phyloP scores from a whole-genome alignment of 2,329 filamentous ascomycete species.

The Nemania sp. region DNA sequence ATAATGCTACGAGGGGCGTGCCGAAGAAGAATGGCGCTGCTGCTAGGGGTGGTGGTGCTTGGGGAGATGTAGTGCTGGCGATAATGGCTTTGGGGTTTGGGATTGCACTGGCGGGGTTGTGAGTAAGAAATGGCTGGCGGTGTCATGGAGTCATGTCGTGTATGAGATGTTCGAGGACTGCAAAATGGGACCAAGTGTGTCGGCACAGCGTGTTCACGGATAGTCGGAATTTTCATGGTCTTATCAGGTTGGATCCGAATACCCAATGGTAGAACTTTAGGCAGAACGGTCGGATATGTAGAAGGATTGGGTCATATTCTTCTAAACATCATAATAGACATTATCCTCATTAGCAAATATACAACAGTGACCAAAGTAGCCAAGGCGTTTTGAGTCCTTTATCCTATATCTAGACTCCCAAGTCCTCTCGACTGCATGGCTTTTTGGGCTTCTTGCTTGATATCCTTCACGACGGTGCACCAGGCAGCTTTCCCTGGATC shows the following conservation, averaged over 20 bases:
- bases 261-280: background rate
- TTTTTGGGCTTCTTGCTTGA: constrained; percentile 56
- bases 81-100: background rate
- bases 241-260: background rate
- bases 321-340: constrained; percentile 5
- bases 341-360: constrained; percentile 6
- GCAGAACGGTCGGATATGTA: background rate
- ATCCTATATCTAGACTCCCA: constrained; percentile 53
- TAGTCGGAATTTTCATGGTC: background rate
- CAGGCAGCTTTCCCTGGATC: constrained; percentile 48
- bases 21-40: background rate
- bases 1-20: constrained; percentile 33
- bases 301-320: background rate
- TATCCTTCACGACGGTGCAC: constrained; percentile 47
- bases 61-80: background rate
- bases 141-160: too few species aligned
- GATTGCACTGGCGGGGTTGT: background rate
- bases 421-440: constrained; percentile 62
- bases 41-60: background rate
- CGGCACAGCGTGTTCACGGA: background rate
- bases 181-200: too few species aligned
- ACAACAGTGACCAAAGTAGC: background rate
- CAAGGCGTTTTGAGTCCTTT: background rate
- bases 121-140: too few species aligned
- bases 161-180: too few species aligned